Base-by-base conservation (phyloP, 2,329 filamentous ascomycete species). In the Microdochium trichocladiopsis region DNA sequence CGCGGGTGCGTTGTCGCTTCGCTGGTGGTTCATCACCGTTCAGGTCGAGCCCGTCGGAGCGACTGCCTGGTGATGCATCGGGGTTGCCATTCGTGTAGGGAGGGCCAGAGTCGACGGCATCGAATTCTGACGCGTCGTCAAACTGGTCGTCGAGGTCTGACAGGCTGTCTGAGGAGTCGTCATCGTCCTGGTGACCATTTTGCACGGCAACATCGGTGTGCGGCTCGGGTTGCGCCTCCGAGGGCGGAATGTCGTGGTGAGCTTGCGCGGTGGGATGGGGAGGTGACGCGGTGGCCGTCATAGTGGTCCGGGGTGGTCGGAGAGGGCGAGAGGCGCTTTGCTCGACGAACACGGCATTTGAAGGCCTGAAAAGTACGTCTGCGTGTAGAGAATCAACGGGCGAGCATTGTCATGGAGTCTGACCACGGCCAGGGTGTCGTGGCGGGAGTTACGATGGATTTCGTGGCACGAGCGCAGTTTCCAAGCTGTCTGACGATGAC, bases 1-100 rank as follows among this genome's bases (percentile, higher is more conserved):
- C 73, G 56, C 72, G 74, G 25, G 80, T 75, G 65, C 83, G 83
- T 56, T 83, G 84, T 65, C 86, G 82, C 69, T 91, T 91, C 16
- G 75, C 68, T 24, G 82, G 82, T 51, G 41, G 41, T 45, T 45
- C 41, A 23, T 45, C 41, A 18, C 41, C 41, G 49, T 37, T 56
- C 22, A 47, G 36, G 22, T 45, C 41, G 41, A 9, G 41, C 11
- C 22, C 41, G 16, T 45, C 41, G 41, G 41, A 9, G 21, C 14
- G 16, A 18, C 21, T 36, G 50, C 45, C 45, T 50, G 47, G 25
- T 47, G 47, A 23, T 31, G 55, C 33, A 47, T 49, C 48, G 47
- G 53, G 23, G 36, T 51, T 43, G 31, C 56, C 55, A 52, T 61
- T 57, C 21, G 56, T 56, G 14, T 56, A 48, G 36, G 52, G 48